Evolutionary conservation across 345 rosid genomes (phyloP), one percentile per base, ranked within the genome.

Genomic region (Barbarea vulgaris): DNA sequence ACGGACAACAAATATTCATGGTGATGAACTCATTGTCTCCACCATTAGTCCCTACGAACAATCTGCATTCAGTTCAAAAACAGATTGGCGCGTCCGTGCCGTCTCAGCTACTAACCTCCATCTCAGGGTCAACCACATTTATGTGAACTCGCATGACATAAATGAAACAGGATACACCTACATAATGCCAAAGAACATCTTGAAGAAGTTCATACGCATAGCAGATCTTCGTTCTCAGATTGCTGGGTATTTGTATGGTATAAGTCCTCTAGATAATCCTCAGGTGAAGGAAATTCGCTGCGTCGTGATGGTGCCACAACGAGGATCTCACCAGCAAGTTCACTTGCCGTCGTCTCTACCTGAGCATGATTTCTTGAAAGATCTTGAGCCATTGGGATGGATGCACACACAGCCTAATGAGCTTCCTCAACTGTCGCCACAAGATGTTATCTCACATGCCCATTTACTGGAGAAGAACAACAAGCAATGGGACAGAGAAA

Each of bases 361-460:
- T 27, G 94, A 93, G 70, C 94, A 93, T 69, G 97, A 88, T 53
- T 91, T 91, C 83, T 76, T 93, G n/a, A 86, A 82, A 18, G 96
- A 89, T 76, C 84, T 91, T 25, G 98, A 93, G 88, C 98, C 98
- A 28, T 52, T 93, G 85, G 98, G 98, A 73, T 93, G 97, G 97
- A 81, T 91, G 87, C 98, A 93, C 76, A 91, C 98, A 9, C 98
- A 93, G 31, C 97, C 97, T 7, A 93, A 93, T 62, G 97, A 91
- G 82, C 97, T 91, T 67, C 94, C 97, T 36, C 98, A 93, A 61
- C 36, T 91, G 48, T 93, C 94, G 3, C 98, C 98, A 42, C 91
- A 87, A 86, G 98, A 93, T 86, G 86, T 93, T 15, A 86, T 89
- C 0, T 11, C 80, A 6, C 97, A 93, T 82, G 87, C 98, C 4